Evolutionary conservation across 2,329 filamentous ascomycete species (phyloP).

Genomic region (Cordyceps fumosorosea): DNA sequence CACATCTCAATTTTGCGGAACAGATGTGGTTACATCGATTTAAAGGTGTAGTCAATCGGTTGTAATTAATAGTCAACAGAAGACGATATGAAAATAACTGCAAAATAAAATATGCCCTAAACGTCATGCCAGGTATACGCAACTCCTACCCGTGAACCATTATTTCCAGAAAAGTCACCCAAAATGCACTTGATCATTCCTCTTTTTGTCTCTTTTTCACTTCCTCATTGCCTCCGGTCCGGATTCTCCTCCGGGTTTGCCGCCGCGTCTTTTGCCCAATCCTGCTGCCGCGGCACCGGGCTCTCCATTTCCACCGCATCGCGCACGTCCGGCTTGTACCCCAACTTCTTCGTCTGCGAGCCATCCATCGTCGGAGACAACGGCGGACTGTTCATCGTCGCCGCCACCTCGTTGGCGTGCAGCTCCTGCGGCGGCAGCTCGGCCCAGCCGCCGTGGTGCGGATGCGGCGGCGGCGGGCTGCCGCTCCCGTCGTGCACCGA

Average conservation of each 20-base stretch:
- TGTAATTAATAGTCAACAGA: neutral
- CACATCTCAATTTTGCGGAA: too few species aligned
- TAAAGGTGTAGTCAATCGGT: neutral
- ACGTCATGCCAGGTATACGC: neutral
- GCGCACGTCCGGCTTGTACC: neutral
- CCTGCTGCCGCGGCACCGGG: neutral
- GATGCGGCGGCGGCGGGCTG: neutral
- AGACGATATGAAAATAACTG: neutral
- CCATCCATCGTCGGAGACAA: neutral
- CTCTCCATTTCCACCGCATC: constrained; percentile 6
- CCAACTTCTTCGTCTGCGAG: neutral
- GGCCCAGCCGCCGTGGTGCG: neutral
- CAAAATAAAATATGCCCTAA: neutral
- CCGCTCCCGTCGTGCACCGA: neutral
- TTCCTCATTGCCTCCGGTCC: neutral
- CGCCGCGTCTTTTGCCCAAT: neutral
- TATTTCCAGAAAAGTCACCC: neutral
- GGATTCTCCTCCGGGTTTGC: neutral
- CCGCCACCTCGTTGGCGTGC: neutral
- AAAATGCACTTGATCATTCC: neutral
- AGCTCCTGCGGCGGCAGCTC: constrained; percentile 7
- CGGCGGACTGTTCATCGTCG: neutral
- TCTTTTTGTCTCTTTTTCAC: neutral
- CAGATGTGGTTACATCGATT: neutral
- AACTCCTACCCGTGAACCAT: neutral